Evolutionary conservation across 2,329 filamentous ascomycete species (phyloP).

Genomic region (Monosporascus sp.): DNA sequence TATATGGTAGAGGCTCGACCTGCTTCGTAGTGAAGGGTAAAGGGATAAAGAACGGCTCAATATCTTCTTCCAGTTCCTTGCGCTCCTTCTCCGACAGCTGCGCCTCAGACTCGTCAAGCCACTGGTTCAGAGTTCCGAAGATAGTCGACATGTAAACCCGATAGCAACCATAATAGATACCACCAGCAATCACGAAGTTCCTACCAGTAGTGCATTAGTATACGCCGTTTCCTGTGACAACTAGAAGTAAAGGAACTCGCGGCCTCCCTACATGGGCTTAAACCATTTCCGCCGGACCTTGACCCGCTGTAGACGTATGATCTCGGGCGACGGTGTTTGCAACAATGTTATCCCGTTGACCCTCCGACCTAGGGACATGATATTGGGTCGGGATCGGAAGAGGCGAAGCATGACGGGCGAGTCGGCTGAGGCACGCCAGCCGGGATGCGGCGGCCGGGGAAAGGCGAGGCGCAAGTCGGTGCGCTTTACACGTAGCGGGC

Average conservation of each 20-base stretch:
- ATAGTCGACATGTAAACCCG: constrained; percentile 40
- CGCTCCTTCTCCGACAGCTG: constrained; percentile 39
- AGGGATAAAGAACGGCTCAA: constrained; percentile 51
- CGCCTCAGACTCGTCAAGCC: constrained; percentile 36
- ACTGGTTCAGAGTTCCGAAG: constrained; percentile 38
- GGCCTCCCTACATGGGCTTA: constrained; percentile 15
- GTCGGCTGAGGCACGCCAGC: constrained; percentile 15
- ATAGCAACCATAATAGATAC: constrained; percentile 31
- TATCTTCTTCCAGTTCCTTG: constrained; percentile 32
- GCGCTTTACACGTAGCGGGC: neutral
- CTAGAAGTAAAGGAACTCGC: neutral
- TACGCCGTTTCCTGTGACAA: neutral
- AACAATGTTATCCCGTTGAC: constrained; percentile 1
- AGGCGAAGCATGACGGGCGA: constrained; percentile 22
- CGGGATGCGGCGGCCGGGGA: constrained; percentile 17
- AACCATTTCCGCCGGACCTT: constrained; percentile 21
- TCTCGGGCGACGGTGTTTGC: constrained; percentile 9
- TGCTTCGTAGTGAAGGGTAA: constrained; percentile 53
- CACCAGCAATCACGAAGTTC: constrained; percentile 23
- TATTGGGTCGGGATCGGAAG: constrained; percentile 16
- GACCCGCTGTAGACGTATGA: constrained; percentile 22
- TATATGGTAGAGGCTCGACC: constrained; percentile 45
- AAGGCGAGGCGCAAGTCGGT: constrained; percentile 1
- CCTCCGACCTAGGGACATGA: constrained; percentile 14
- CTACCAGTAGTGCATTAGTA: constrained; percentile 9